Evolutionary conservation across 2,329 filamentous ascomycete species (phyloP).

Genomic region (Colletotrichum melonis): DNA sequence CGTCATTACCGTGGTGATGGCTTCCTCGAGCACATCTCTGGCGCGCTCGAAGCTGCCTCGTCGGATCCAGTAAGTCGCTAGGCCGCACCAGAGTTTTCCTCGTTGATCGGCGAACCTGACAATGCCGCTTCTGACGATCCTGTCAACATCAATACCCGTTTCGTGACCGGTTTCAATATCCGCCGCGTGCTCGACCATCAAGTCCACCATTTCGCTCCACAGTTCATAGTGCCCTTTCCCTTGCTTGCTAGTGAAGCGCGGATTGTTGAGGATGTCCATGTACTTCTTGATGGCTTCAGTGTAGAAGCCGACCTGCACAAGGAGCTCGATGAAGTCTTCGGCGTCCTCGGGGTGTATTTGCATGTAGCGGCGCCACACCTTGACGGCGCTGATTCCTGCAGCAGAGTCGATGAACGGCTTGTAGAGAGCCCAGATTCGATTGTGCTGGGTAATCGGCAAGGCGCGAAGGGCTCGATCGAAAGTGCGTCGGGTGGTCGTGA

Average conservation of each 20-base stretch:
- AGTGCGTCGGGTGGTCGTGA: constrained; percentile 85
- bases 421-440: constrained; percentile 94
- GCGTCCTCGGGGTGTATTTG: constrained; percentile 95
- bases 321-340: constrained; percentile 93
- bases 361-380: constrained; percentile 96
- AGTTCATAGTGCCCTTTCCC: constrained; percentile 96
- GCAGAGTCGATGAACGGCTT: constrained; percentile 91
- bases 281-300: constrained; percentile 93
- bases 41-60: constrained; percentile 92
- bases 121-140: constrained; percentile 93
- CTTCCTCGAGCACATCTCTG: constrained; percentile 94
- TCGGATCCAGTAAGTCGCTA: constrained; percentile 97
- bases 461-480: constrained; percentile 95
- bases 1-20: constrained; percentile 97
- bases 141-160: constrained; percentile 88
- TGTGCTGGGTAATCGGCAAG: constrained; percentile 93
- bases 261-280: constrained; percentile 91
- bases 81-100: constrained; percentile 92
- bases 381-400: constrained; percentile 89
- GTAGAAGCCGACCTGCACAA: constrained; percentile 84
- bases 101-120: constrained; percentile 91
- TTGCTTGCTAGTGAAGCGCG: constrained; percentile 90
- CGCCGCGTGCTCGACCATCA: constrained; percentile 90
- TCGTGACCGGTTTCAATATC: constrained; percentile 85
- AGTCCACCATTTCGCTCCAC: constrained; percentile 97